Evolutionary conservation across 768 basidiomycete species (phyloP).

Genomic region (Psilocybe azurescens): DNA sequence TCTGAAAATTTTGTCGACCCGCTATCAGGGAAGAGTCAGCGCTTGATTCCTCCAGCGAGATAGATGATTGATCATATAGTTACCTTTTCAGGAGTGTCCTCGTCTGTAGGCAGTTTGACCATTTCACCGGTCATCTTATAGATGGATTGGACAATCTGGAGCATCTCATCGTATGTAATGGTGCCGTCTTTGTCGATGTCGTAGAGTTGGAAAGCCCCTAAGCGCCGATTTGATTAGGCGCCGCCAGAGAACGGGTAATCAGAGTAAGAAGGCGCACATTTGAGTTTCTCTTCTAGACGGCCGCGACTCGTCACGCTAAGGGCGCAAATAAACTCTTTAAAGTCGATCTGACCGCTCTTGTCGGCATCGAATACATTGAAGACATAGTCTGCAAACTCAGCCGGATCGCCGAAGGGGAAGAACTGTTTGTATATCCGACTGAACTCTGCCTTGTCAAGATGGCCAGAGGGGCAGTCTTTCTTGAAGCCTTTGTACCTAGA

Average conservation of each 20-base stretch:
- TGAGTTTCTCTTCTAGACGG: conserved; percentile 94
- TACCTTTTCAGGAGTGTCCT: conserved; percentile 99
- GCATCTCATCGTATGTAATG: conserved; percentile 99
- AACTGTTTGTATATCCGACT: conserved; percentile 99
- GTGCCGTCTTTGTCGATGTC: conserved; percentile 98
- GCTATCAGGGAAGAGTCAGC: conserved; percentile 47
- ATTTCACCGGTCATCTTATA: conserved; percentile 99
- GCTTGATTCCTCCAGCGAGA: background rate
- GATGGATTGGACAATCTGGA: conserved; percentile 96
- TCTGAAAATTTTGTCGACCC: conserved; percentile 98
- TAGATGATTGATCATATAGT: background rate
- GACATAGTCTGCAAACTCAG: conserved; percentile 96
- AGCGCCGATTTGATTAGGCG: conserved; percentile 24
- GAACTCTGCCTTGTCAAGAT: conserved; percentile 95
- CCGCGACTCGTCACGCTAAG: conserved; percentile 95
- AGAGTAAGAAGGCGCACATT: conserved; percentile 66
- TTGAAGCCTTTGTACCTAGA: conserved; percentile 98
- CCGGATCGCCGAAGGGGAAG: conserved; percentile 99
- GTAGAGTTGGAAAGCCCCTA: conserved; percentile 99
- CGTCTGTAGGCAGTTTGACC: conserved; percentile 97
- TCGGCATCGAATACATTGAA: conserved; percentile 98
- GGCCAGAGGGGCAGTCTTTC: conserved; percentile 97
- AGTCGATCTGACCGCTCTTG: conserved; percentile 97
- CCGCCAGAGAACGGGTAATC: conserved; percentile 6
- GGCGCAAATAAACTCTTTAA: conserved; percentile 99